Evolutionary conservation across 768 basidiomycete genomes (phyloP), one percentile per base, ranked within the genome.

Genomic region (Naganishia friedmannii): DNA sequence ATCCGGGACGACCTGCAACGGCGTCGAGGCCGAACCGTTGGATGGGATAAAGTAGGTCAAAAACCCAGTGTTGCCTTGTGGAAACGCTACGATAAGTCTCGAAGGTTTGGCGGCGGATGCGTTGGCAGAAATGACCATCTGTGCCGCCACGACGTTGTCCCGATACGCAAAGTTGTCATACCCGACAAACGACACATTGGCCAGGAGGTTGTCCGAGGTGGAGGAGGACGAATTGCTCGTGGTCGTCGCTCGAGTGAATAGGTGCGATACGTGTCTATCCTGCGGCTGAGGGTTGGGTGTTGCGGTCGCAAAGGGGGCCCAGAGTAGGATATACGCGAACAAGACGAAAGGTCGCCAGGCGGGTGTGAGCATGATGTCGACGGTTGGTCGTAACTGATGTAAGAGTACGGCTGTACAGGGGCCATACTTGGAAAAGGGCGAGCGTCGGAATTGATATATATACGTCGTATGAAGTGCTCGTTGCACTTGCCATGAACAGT

Each of bases 141-240:
- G 83, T 2, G 78, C 82, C 29, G 80, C 78, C 26, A 83, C 83
- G 53, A 79, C 67, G 71, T 83, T 80, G 70, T 84, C 82, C 9
- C 84, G 74, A 63, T 82, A 81, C 70, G 84, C 82, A 73, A 83
- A 83, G 74, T 85, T 84, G 66, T 83, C 82, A 73, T 84, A 84
- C 17, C 80, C 80, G 19, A 83, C 83, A 73, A 77, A 76, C 37
- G 71, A 60, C 45, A 77, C 63, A 9, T 75, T 73, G 23, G 75
- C 76, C 45, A 77, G 69, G 3, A 69, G 23, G 46, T 55, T 28
- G 1, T 17, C 19, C 28, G 60, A 42, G 32, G 12, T 39, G 15
- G 28, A 51, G 12, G 45, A 8, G 45, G 63, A 26, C 17, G 63
- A 65, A 26, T 45, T 48, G 42, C 17, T 31, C 10, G 63, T 2